A percentile compares a stretch with the other conserved stretches of the same genome.
Conservation (phyloP, 106 monocot species). For the Dioscorea zingiberensis region DNA sequence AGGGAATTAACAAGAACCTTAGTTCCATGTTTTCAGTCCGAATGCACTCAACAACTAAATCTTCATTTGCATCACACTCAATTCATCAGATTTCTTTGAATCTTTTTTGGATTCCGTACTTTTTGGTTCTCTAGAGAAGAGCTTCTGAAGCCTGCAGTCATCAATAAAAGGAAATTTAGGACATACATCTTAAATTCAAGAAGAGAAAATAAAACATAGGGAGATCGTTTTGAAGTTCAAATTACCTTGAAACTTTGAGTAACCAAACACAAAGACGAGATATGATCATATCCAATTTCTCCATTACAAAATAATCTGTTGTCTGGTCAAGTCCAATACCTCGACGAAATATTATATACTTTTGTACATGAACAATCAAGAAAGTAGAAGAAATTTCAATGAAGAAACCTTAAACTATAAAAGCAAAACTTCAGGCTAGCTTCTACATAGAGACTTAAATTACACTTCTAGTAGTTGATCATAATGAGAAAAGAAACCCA, state of each 20-base stretch:
- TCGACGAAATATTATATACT: slow-evolving; percentile 82
- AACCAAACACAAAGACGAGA: slow-evolving; percentile 62
- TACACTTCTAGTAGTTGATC: too few relatives aligned
- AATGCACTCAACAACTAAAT: slow-evolving; percentile 54
- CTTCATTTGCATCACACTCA: slow-evolving; percentile 22
- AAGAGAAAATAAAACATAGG: background rate
- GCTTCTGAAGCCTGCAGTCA: slow-evolving; percentile 29
- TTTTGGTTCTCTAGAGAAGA: slow-evolving; percentile 24
- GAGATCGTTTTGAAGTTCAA: background rate
- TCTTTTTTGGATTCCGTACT: slow-evolving; percentile 7
- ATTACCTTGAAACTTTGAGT: slow-evolving; percentile 49
- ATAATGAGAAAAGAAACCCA: too few relatives aligned
- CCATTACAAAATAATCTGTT: slow-evolving; percentile 69
- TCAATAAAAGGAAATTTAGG: background rate
- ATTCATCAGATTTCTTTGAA: slow-evolving; percentile 35
- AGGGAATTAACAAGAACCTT: slow-evolving; percentile 21
- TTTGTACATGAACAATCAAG: background rate
- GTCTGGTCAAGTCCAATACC: slow-evolving; percentile 80
- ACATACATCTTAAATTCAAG: background rate
- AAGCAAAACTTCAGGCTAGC: too few relatives aligned
- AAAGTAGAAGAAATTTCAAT: slow-evolving; percentile 1
- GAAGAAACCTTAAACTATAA: background rate
- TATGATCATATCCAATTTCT: slow-evolving; percentile 78
- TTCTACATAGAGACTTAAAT: too few relatives aligned
- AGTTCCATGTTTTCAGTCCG: slow-evolving; percentile 52